phyloP scores from a whole-genome alignment of 306 rosid genomes.

The Cucurbita ficifolia region DNA sequence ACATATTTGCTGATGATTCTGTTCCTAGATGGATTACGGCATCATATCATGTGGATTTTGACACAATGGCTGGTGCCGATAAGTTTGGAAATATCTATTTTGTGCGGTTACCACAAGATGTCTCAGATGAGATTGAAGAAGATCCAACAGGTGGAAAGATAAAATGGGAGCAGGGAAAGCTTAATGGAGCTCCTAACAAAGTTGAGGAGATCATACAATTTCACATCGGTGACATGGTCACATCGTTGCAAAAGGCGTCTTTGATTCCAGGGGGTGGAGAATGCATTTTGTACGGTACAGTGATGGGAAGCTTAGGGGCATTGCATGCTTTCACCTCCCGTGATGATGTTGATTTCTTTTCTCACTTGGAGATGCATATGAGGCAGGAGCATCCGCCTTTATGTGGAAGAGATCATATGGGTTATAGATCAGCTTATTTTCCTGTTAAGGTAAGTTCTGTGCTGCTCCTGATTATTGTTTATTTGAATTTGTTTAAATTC shows the following conservation, averaged over 20 bases:
- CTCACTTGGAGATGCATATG: constrained; percentile 94
- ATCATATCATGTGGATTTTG: constrained; percentile 86
- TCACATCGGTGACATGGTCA: constrained; percentile 74
- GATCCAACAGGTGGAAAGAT: constrained; percentile 97
- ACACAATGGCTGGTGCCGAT: constrained; percentile 98
- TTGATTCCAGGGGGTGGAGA: constrained; percentile 95
- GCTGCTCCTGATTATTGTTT: background rate
- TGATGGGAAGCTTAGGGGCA: constrained; percentile 96
- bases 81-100: constrained; percentile 89
- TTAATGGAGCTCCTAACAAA: constrained; percentile 95
- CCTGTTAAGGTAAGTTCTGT: constrained; percentile 62
- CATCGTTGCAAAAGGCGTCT: constrained; percentile 87
- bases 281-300: constrained; percentile 78
- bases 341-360: constrained; percentile 93
- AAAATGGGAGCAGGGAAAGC: constrained; percentile 93
- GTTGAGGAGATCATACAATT: constrained; percentile 90
- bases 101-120: constrained; percentile 81
- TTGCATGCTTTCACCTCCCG: constrained; percentile 90
- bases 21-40: constrained; percentile 98
- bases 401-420: constrained; percentile 99
- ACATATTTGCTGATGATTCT: constrained; percentile 87
- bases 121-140: constrained; percentile 94
- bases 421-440: constrained; percentile 86
- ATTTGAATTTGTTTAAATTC: background rate
- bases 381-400: constrained; percentile 96